A percentile compares a stretch with the other conserved stretches of the same genome.
Conservation (phyloP, 139 green algal species). For the Pleodorina starrii region DNA sequence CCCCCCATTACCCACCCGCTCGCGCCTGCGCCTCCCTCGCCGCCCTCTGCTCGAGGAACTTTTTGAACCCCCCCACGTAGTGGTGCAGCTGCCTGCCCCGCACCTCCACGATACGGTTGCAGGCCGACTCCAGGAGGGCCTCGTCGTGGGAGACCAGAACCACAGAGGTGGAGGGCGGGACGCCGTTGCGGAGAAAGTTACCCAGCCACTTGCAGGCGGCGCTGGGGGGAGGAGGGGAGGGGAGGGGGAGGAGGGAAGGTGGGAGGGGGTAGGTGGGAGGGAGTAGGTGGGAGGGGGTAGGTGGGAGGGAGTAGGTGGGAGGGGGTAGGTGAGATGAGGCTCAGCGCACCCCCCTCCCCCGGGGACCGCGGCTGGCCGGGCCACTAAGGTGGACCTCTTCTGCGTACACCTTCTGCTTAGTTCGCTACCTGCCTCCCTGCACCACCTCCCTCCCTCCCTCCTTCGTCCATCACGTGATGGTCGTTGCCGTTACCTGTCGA, state of each 20-base stretch:
- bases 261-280: not conserved
- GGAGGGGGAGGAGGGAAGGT: not conserved
- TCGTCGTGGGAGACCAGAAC: conserved; percentile 85
- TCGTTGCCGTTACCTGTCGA: conserved; percentile 64
- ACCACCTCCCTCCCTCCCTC: not conserved
- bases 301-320: not conserved
- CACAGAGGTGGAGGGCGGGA: conserved; percentile 52
- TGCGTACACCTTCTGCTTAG: too few species aligned
- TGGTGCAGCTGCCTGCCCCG: conserved; percentile 76
- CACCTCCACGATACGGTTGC: conserved; percentile 66
- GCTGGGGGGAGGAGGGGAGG: not conserved
- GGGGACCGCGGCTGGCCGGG: too few species aligned
- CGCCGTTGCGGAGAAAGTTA: conserved; percentile 67
- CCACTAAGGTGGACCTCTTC: too few species aligned
- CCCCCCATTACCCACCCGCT: not conserved
- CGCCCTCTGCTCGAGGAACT: conserved; percentile 76
- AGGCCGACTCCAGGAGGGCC: conserved; percentile 72
- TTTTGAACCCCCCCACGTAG: conserved; percentile 75
- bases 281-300: not conserved
- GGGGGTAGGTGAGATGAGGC: not conserved
- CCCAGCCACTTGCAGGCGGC: conserved; percentile 76
- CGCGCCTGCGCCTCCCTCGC: conserved; percentile 65
- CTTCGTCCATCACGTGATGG: too few species aligned
- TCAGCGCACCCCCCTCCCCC: too few species aligned
- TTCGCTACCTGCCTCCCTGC: too few species aligned